Percentiles rank a stretch among this genome's conserved stretches.
These are phyloP conservation scores for Amaranthus tricolor DNA, from an alignment of 179 eudicot species.

Conservation along the genomic window DNA sequence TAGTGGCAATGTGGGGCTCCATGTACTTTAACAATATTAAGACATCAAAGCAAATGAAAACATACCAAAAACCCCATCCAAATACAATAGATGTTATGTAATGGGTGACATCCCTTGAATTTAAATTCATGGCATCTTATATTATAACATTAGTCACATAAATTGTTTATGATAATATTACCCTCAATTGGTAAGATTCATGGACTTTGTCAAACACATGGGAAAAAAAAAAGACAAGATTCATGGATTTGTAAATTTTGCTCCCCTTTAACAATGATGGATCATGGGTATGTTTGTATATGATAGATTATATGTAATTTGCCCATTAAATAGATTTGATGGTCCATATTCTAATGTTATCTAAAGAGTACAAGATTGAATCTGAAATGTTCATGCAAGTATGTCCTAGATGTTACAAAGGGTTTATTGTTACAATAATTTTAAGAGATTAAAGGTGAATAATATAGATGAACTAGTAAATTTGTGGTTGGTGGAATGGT, in stretches of 20 bases:
- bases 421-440: too few relatives aligned
- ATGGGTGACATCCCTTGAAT: slow-evolving; percentile 22
- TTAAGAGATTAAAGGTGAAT: too few relatives aligned
- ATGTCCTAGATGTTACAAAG: too few relatives aligned
- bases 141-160: not conserved
- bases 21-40: slow-evolving; percentile 1
- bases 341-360: not conserved
- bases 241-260: too few relatives aligned
- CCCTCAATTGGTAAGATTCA: not conserved
- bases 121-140: not conserved
- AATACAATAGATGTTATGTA: slow-evolving; percentile 9
- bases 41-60: slow-evolving; percentile 4
- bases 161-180: not conserved
- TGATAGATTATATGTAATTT: not conserved
- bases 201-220: not conserved
- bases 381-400: not conserved
- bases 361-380: not conserved
- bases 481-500: too few relatives aligned
- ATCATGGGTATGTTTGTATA: too few relatives aligned
- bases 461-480: too few relatives aligned
- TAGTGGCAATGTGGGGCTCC: slow-evolving; percentile 31
- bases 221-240: too few relatives aligned
- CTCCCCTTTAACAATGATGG: too few relatives aligned
- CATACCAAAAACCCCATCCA: slow-evolving; percentile 7
- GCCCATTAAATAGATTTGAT: not conserved